Percentiles rank a stretch among this genome's conserved stretches.
Evolutionary conservation across 2,329 filamentous ascomycete genomes (phyloP).

Genomic region (Calycina herbarum): DNA sequence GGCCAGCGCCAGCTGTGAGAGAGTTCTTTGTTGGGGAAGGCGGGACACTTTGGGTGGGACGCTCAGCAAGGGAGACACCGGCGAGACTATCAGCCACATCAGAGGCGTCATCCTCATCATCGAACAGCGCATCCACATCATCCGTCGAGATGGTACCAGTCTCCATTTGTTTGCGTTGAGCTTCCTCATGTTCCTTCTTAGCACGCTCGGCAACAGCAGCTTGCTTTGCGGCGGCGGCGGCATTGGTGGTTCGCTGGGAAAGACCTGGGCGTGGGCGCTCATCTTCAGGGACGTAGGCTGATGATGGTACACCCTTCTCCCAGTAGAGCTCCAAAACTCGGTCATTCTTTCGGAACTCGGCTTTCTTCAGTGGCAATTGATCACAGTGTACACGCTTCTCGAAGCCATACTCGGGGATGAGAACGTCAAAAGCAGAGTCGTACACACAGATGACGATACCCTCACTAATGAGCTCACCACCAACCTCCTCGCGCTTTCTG

Average conservation of each 20-base stretch:
- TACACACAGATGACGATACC: conserved; percentile 97
- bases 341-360: conserved; percentile 97
- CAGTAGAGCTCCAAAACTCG: conserved; percentile 95
- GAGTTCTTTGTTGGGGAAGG: conserved; percentile 82
- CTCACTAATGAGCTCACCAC: conserved; percentile 90
- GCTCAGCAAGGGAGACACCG: conserved; percentile 84
- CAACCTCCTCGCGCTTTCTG: conserved; percentile 79
- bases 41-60: conserved; percentile 92
- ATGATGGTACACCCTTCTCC: conserved; percentile 98
- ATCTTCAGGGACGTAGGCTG: conserved; percentile 93
- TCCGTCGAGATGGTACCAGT: conserved; percentile 92
- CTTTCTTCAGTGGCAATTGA: conserved; percentile 96
- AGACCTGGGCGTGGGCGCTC: conserved; percentile 84
- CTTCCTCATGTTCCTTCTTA: conserved; percentile 86
- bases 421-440: conserved; percentile 95
- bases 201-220: conserved; percentile 79
- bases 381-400: conserved; percentile 99
- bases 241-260: conserved; percentile 72
- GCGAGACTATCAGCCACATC: conserved; percentile 90
- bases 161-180: conserved; percentile 88
- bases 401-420: conserved; percentile 97
- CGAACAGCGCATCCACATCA: conserved; percentile 92
- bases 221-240: conserved; percentile 73
- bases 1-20: conserved; percentile 57
- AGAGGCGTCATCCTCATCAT: conserved; percentile 79